These are phyloP conservation scores for Calonectria pteridis DNA, from an alignment of 2,329 filamentous ascomycete genomes.

Conservation along the genomic window DNA sequence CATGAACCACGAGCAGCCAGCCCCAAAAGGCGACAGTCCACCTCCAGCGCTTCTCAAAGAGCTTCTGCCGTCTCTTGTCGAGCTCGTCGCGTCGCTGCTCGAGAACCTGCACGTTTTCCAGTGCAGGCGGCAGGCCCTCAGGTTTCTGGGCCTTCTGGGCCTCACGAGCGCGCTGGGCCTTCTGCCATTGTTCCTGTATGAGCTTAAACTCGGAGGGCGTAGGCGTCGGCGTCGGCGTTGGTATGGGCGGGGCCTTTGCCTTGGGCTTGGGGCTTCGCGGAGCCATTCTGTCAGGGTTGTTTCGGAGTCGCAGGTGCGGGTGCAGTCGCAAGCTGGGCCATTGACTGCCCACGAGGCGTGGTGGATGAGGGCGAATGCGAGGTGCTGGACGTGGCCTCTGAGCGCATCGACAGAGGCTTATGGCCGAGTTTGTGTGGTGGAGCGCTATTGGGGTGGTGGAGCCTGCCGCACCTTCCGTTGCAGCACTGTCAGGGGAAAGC, in stretches of 20 bases:
- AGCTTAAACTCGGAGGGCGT: slow-evolving; percentile 61
- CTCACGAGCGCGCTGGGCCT: slow-evolving; percentile 64
- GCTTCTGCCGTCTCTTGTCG: slow-evolving; percentile 61
- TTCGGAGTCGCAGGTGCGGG: slow-evolving; percentile 29
- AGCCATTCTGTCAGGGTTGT: slow-evolving; percentile 42
- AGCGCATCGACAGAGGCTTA: slow-evolving; percentile 29
- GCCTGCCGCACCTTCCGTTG: slow-evolving; percentile 20
- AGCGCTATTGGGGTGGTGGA: slow-evolving; percentile 27
- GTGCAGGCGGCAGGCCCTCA: slow-evolving; percentile 46
- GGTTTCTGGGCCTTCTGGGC: slow-evolving; percentile 51
- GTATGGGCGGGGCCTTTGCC: slow-evolving; percentile 33
- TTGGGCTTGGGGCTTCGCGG: slow-evolving; percentile 43
- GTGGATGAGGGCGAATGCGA: slow-evolving; percentile 24
- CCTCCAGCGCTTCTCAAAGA: slow-evolving; percentile 65
- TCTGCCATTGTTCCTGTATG: slow-evolving; percentile 66
- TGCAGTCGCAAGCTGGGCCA: slow-evolving; percentile 39
- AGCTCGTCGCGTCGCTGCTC: slow-evolving; percentile 61
- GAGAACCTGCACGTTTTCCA: slow-evolving; percentile 52
- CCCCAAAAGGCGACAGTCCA: slow-evolving; percentile 77
- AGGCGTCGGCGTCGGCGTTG: background rate
- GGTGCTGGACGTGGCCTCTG: slow-evolving; percentile 34
- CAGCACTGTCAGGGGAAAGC: slow-evolving; percentile 11
- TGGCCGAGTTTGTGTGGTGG: slow-evolving; percentile 42
- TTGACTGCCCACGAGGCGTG: slow-evolving; percentile 38
- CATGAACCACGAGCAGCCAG: slow-evolving; percentile 80